These are phyloP conservation scores for Zanthoxylum bungeanum DNA, from an alignment of 345 rosid genomes.

Conservation along the genomic window DNA sequence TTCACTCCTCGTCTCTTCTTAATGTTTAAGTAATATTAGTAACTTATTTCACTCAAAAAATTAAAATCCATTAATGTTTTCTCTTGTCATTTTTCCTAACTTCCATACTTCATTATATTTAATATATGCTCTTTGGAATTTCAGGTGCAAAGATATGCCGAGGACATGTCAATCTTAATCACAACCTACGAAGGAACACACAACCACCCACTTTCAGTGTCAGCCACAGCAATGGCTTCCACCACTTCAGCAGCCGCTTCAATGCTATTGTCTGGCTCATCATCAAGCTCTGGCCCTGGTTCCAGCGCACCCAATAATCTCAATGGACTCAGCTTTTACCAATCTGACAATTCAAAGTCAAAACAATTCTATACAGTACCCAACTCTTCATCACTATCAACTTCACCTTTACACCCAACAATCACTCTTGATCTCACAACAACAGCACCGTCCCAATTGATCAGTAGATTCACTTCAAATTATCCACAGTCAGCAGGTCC, in stretches of 20 bases:
- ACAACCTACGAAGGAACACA: conserved; percentile 96
- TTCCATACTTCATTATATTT: no score
- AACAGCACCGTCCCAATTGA: no score
- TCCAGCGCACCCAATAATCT: conserved; percentile 35
- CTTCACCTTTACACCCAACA: conserved; percentile 62
- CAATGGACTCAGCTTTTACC: conserved; percentile 54
- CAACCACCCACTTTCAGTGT: conserved; percentile 81
- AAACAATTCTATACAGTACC: no score
- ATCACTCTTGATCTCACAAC: conserved; percentile 87
- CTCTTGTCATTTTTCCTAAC: no score
- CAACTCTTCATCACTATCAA: conserved; percentile 49
- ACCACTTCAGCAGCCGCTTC: conserved; percentile 92
- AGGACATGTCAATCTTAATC: conserved; percentile 79
- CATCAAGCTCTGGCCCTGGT: conserved; percentile 45
- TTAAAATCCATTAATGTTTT: no score
- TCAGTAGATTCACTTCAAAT: conserved; percentile 32
- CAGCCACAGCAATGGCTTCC: conserved; percentile 98
- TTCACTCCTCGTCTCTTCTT: no score
- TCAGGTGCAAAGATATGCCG: conserved; percentile 86
- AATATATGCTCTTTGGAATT: no score
- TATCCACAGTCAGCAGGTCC: conserved; percentile 8
- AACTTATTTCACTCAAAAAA: no score
- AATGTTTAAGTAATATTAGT: no score
- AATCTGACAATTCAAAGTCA: no score
- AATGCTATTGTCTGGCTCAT: conserved; percentile 69